Evolutionary conservation across 306 rosid species (phyloP).

Genomic region (Malus sylvestris): DNA sequence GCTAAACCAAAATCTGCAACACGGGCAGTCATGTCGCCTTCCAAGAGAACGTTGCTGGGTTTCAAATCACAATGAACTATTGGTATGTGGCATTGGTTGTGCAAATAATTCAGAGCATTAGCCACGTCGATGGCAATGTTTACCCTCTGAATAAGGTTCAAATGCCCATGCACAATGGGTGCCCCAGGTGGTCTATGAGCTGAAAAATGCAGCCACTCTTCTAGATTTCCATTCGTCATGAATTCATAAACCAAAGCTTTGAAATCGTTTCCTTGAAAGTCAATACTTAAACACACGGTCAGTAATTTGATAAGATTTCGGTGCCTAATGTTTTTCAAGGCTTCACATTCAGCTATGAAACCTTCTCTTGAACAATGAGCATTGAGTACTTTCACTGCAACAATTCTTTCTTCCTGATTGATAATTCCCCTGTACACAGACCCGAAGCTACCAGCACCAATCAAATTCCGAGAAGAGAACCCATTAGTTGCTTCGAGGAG

Average conservation of each 20-base stretch:
- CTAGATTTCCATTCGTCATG: slow-evolving; percentile 5
- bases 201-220: neutral
- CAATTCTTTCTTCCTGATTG: neutral
- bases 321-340: slow-evolving; percentile 12
- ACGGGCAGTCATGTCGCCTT: neutral
- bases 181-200: neutral
- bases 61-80: slow-evolving; percentile 4
- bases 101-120: slow-evolving; percentile 5
- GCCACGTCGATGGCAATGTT: neutral
- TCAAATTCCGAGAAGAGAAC: slow-evolving; percentile 17
- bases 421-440: slow-evolving; percentile 22
- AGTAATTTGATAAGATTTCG: slow-evolving; percentile 17
- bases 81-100: neutral
- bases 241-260: neutral
- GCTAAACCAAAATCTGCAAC: slow-evolving; percentile 8
- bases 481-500: slow-evolving; percentile 26
- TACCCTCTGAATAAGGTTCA: slow-evolving; percentile 1
- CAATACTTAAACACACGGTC: slow-evolving; percentile 6
- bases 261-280: slow-evolving; percentile 7
- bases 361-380: slow-evolving; percentile 2
- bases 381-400: slow-evolving; percentile 28
- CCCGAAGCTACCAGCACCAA: slow-evolving; percentile 28
- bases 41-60: neutral
- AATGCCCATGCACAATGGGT: neutral
- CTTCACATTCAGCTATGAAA: slow-evolving; percentile 23